Base-by-base conservation (phyloP, 345 rosid species). In the Eucalyptus fibrosa region DNA sequence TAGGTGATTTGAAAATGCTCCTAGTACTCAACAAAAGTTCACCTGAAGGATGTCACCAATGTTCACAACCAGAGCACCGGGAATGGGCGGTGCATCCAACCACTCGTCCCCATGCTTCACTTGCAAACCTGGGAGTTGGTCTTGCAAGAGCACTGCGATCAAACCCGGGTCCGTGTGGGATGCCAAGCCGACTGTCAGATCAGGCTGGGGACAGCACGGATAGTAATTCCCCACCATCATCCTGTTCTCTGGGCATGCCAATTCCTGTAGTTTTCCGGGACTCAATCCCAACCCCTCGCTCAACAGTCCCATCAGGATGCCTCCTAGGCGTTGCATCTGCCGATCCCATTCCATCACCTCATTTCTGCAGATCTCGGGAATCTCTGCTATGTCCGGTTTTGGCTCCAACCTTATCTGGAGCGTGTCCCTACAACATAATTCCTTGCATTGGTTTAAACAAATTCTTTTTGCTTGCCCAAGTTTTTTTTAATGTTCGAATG, bases 141-240 rank as follows among this genome's bases (percentile, higher is more conserved):
- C 94, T 69, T 94, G 95, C 59, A 93, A 86, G 89, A 94, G 50
- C 86, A 94, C 82, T 2, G 94, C 88, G 34, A 94, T n/a, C 34
- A 92, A 92, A 40, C 93, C 93, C 6, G 93, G 92, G 88, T 95
- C 94, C 0, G 92, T 93, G 83, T 94, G 95, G 32, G 94, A 87
- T 9, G 90, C 21, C 49, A 91, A 86, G 13, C 96, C 97, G 2
- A 93, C 86, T 5, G 93, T 95, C 24, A 94, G 92, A 89, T 94
- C 91, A 18, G 96, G 95, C 90, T 94, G 94, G 1, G 96, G 97
- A 67, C 94, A 95, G 45, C 50, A 42, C 1, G 94, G 95, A 77
- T 94, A 95, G 90, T 89, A 94, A 45, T 94, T 92, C 15, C 90
- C 95, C 50, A 91, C 93, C 95, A 94, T 91, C 23, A 60, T 3